Evolutionary conservation across 2,329 filamentous ascomycete species (phyloP).

Genomic region (Aureobasidium sp.): DNA sequence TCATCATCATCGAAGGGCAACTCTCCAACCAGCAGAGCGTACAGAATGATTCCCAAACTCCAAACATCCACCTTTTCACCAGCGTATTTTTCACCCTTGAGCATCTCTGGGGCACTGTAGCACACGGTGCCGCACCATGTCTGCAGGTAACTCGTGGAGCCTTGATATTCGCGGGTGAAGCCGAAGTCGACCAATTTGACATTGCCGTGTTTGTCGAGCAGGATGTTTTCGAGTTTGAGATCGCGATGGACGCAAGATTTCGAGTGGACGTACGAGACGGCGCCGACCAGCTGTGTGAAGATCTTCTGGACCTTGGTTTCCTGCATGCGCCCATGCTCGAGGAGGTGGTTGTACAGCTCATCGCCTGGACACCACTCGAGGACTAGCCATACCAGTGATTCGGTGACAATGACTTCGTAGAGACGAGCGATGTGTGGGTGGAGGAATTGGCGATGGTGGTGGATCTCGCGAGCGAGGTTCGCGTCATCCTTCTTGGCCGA

Average conservation of each 20-base stretch:
- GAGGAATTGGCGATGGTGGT: constrained; percentile 95
- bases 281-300: constrained; percentile 90
- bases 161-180: constrained; percentile 95
- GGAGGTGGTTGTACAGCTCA: constrained; percentile 93
- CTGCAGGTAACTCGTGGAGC: constrained; percentile 85
- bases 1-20: constrained; percentile 97
- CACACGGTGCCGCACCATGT: constrained; percentile 97
- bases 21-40: constrained; percentile 73
- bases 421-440: constrained; percentile 94
- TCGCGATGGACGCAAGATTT: constrained; percentile 96
- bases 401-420: constrained; percentile 97
- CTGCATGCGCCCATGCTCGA: constrained; percentile 75
- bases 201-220: constrained; percentile 93
- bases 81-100: constrained; percentile 96
- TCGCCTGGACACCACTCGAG: constrained; percentile 95
- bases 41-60: constrained; percentile 79
- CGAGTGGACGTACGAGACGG: constrained; percentile 92
- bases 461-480: constrained; percentile 93
- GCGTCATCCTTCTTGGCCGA: constrained; percentile 93
- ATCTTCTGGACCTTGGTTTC: constrained; percentile 87
- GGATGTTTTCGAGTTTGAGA: constrained; percentile 90
- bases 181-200: constrained; percentile 98
- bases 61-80: constrained; percentile 97
- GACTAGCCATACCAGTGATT: constrained; percentile 89
- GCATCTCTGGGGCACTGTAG: constrained; percentile 97